Evolutionary conservation across 208 protist genomes (phyloP).

Genomic region (Giardia muris): DNA sequence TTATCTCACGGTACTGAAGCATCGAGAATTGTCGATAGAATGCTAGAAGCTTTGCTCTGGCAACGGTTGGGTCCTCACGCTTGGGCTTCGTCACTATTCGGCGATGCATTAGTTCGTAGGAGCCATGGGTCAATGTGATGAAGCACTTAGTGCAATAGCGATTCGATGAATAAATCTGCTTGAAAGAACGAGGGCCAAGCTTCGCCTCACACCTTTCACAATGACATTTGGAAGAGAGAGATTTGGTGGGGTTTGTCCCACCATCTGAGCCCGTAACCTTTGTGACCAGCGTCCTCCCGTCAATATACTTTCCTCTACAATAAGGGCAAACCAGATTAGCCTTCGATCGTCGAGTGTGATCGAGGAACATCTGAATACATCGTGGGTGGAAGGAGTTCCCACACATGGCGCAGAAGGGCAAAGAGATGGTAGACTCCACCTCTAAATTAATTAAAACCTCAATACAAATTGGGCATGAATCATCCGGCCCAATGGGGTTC

Average conservation of each 20-base stretch:
- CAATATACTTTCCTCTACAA: neutral
- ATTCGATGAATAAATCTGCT: neutral
- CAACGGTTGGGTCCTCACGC: neutral
- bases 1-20: neutral
- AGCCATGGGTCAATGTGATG: neutral
- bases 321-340: neutral
- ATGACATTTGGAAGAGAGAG: no score
- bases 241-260: no score
- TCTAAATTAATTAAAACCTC: neutral
- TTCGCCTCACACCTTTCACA: neutral
- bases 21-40: neutral
- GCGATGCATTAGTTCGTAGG: neutral
- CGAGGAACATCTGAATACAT: neutral
- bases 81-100: neutral
- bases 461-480: neutral
- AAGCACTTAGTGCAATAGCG: neutral
- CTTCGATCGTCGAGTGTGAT: neutral
- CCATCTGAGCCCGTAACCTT: no score
- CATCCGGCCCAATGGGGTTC: neutral
- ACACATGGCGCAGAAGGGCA: neutral
- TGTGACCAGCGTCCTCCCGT: neutral
- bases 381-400: neutral
- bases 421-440: neutral
- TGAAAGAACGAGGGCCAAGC: neutral
- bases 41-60: neutral